phyloP scores from a whole-genome alignment of 2,329 filamentous ascomycete species.

The Stagonosporopsis vannaccii region DNA sequence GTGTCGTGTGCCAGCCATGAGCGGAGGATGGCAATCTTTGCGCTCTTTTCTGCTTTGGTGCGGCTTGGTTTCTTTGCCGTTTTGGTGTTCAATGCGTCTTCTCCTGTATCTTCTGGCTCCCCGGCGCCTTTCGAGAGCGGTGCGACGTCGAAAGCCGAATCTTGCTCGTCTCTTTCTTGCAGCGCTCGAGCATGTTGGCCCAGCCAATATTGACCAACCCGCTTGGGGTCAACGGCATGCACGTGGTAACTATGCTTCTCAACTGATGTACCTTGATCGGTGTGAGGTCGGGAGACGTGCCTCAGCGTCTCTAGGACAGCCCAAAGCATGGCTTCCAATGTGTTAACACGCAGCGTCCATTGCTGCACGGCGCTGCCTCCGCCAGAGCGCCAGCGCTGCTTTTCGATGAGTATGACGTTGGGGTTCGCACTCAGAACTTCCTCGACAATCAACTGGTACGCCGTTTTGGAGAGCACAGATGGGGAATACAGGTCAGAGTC shows the following conservation, averaged over 20 bases:
- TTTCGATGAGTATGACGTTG: conserved; percentile 74
- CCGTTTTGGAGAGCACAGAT: conserved; percentile 60
- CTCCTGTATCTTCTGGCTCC: conserved; percentile 15
- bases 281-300: background rate
- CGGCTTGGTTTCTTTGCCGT: conserved; percentile 46
- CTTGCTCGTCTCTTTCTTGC: conserved; percentile 11
- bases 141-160: conserved; percentile 12
- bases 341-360: conserved; percentile 84
- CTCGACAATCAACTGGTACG: conserved; percentile 61
- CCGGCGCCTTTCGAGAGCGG: background rate
- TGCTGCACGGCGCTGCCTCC: conserved; percentile 72
- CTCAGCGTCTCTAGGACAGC: conserved; percentile 56
- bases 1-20: conserved; percentile 37
- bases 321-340: conserved; percentile 82
- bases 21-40: conserved; percentile 69
- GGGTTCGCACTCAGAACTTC: conserved; percentile 63
- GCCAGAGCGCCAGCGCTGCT: conserved; percentile 70
- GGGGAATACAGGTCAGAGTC: conserved; percentile 59
- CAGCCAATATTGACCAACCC: conserved; percentile 50
- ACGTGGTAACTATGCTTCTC: conserved; percentile 21
- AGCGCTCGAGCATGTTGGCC: conserved; percentile 20
- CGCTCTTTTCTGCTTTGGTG: conserved; percentile 59
- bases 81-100: background rate
- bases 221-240: conserved; percentile 45
- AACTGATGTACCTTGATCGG: too few relatives aligned